Conservation (phyloP, 139 green algal genomes). For the Chlamydomonas sphaeroides region DNA sequence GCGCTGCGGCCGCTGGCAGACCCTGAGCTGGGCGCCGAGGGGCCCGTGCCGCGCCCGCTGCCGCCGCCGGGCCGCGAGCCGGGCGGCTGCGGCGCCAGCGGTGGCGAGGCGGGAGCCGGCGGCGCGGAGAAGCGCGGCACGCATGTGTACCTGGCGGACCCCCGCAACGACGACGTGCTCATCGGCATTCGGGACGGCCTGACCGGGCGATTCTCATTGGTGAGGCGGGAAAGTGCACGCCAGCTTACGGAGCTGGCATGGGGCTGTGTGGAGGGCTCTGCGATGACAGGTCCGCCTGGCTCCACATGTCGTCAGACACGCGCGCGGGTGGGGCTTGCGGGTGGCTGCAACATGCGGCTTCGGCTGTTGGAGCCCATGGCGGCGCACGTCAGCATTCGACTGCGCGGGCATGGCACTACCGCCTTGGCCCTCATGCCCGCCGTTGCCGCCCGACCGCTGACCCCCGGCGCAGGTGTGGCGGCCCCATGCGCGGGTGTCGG, state of each 20-base stretch:
- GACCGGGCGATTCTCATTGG: conserved; percentile 60
- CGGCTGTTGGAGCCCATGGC: no score
- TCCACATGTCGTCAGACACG: no score
- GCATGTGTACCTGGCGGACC: conserved; percentile 64
- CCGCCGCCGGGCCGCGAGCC: not conserved
- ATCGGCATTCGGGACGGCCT: conserved; percentile 79
- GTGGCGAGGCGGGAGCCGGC: not conserved
- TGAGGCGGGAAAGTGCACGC: conserved; percentile 38
- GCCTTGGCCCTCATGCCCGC: not conserved
- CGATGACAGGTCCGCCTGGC: no score
- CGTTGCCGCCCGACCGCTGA: not conserved
- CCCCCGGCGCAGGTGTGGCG: conserved; percentile 47
- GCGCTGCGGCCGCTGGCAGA: not conserved
- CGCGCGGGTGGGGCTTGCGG: no score
- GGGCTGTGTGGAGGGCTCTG: no score
- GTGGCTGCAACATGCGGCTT: no score
- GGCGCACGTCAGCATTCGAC: no score
- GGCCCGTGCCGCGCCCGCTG: conserved; percentile 51
- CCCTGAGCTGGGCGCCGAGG: not conserved
- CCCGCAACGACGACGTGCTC: conserved; percentile 72
- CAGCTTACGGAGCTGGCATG: no score
- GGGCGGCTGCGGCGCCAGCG: not conserved
- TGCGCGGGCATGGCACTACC: no score
- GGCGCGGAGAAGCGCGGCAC: conserved; percentile 46
- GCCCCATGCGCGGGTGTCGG: conserved; percentile 75